These are phyloP conservation scores for Annona squamosa DNA, from an alignment of 164 flowering plant species.

Conservation along the genomic window DNA sequence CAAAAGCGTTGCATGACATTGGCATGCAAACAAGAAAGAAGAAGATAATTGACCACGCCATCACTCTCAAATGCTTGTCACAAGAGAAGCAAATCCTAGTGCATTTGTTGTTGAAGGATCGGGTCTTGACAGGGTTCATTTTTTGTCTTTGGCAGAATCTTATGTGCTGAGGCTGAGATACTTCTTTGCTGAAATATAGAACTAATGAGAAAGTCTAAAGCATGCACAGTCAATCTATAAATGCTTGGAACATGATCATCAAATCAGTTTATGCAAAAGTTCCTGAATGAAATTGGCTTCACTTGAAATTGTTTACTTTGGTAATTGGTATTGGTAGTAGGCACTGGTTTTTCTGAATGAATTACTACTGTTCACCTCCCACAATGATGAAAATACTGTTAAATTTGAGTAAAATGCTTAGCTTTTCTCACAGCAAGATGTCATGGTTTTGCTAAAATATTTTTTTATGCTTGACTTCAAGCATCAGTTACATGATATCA, in stretches of 20 bases:
- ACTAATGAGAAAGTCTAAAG: neutral
- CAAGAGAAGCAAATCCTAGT: neutral
- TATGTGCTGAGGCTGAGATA: neutral
- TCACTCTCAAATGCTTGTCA: neutral
- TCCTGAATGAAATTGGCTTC: neutral
- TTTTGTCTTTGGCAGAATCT: neutral
- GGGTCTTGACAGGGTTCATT: neutral
- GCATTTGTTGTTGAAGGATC: neutral
- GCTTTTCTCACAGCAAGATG: too few species aligned
- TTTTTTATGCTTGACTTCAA: neutral
- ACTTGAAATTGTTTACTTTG: neutral
- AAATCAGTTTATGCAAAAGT: neutral
- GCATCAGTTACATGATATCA: neutral
- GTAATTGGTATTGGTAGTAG: too few species aligned
- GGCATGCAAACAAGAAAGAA: neutral
- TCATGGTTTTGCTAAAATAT: too few species aligned
- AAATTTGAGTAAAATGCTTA: too few species aligned
- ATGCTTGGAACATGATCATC: neutral
- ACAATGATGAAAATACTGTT: too few species aligned
- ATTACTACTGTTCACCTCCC: too few species aligned
- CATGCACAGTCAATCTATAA: neutral
- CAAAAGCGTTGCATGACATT: neutral
- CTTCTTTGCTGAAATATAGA: neutral
- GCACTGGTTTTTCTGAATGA: too few species aligned
- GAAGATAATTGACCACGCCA: neutral